These are phyloP conservation scores for Penicillium sp. DNA, from an alignment of 2,329 filamentous ascomycete genomes.

Conservation along the genomic window DNA sequence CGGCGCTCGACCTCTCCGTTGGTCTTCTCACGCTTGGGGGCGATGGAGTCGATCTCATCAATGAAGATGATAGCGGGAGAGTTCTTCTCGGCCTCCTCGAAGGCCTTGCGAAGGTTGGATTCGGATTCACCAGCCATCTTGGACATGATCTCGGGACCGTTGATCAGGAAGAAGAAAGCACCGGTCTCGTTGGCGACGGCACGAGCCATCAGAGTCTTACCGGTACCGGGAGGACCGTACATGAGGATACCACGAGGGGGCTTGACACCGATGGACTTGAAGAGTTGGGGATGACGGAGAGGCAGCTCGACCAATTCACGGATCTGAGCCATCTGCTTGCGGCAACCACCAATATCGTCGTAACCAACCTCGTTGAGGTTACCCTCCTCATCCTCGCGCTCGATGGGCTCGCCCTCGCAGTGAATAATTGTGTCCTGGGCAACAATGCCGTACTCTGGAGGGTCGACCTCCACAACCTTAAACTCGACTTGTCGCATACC, in stretches of 20 bases:
- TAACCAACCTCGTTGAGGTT: slow-evolving; percentile 99
- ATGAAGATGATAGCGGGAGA: slow-evolving; percentile 99
- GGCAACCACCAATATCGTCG: slow-evolving; percentile 98
- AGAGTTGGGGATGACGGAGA: slow-evolving; percentile 93
- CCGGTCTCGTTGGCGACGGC: slow-evolving; percentile 98
- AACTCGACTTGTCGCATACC: slow-evolving; percentile 99
- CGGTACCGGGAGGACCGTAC: slow-evolving; percentile 94
- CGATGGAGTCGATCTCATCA: slow-evolving; percentile 98
- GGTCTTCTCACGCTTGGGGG: slow-evolving; percentile 99
- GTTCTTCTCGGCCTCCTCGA: slow-evolving; percentile 99
- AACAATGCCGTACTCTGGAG: slow-evolving; percentile 97
- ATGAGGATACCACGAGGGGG: slow-evolving; percentile 96
- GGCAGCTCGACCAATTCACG: slow-evolving; percentile 97
- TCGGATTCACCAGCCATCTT: slow-evolving; percentile 99
- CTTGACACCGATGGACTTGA: slow-evolving; percentile 99
- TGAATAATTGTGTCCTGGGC: slow-evolving; percentile 99
- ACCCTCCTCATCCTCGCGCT: slow-evolving; percentile 98
- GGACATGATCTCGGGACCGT: slow-evolving; percentile 99
- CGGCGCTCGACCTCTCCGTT: slow-evolving; percentile 98
- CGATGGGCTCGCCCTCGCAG: slow-evolving; percentile 95
- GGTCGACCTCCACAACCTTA: slow-evolving; percentile 98
- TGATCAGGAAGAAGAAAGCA: slow-evolving; percentile 99
- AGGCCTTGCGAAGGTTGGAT: slow-evolving; percentile 97
- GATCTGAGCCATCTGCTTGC: slow-evolving; percentile 99
- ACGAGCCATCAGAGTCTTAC: slow-evolving; percentile 99